phyloP scores from a whole-genome alignment of 805 yeast species.

The Jamesozyma piceae region DNA sequence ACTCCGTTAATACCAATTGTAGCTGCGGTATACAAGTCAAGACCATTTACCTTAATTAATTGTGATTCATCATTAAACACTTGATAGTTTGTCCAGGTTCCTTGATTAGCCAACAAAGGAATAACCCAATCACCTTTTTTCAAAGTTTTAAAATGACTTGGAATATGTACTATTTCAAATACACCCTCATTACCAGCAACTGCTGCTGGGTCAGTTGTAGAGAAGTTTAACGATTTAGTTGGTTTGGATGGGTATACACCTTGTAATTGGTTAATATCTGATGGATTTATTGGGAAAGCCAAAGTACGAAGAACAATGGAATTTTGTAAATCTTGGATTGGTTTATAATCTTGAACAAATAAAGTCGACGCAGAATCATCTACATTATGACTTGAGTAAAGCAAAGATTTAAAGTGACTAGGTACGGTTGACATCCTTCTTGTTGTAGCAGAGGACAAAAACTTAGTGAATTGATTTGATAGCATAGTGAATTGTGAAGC shows the following conservation, averaged over 20 bases:
- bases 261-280: constrained; percentile 75
- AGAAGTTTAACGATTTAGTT: constrained; percentile 40
- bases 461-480: not conserved
- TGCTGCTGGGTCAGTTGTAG: constrained; percentile 58
- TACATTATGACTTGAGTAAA: constrained; percentile 24
- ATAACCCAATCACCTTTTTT: constrained; percentile 77
- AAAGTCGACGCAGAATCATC: constrained; percentile 25
- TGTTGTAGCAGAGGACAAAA: not conserved
- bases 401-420: constrained; percentile 21
- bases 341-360: constrained; percentile 21
- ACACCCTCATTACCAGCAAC: constrained; percentile 93
- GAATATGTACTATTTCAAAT: constrained; percentile 72
- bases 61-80: constrained; percentile 45
- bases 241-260: constrained; percentile 84
- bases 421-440: constrained; percentile 17
- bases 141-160: constrained; percentile 24
- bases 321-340: constrained; percentile 18
- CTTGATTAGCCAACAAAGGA: constrained; percentile 68
- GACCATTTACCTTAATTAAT: constrained; percentile 43
- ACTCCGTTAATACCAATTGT: constrained; percentile 88
- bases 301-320: constrained; percentile 51
- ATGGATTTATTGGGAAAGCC: constrained; percentile 84
- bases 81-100: constrained; percentile 84
- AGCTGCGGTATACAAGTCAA: constrained; percentile 63
- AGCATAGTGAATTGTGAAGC: not conserved